These are phyloP conservation scores for Saccharomyces mikatae DNA, from an alignment of 805 yeast genomes.

Conservation along the genomic window DNA sequence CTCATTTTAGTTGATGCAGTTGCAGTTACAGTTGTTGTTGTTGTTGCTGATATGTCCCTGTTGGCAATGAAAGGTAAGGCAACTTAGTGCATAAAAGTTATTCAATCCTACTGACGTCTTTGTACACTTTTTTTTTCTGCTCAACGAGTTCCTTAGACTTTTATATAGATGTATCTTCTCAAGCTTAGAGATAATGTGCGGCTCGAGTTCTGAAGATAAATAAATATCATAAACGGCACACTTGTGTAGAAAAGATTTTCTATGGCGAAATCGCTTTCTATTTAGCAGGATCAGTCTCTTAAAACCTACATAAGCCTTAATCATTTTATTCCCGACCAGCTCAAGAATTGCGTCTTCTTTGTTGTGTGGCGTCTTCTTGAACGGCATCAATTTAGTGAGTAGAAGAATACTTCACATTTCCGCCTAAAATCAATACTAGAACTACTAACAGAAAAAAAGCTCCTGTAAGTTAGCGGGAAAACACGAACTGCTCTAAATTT, in stretches of 20 bases:
- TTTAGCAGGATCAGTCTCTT: background rate
- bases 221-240: background rate
- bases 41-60: background rate
- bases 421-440: background rate
- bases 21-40: no score
- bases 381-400: background rate
- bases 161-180: background rate
- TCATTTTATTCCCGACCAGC: background rate
- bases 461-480: background rate
- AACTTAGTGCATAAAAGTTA: background rate
- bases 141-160: background rate
- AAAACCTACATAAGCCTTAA: background rate
- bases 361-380: background rate
- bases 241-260: background rate
- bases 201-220: background rate
- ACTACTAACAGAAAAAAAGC: background rate
- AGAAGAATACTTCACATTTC: background rate
- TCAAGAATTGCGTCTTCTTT: background rate
- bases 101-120: background rate
- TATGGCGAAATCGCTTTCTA: background rate
- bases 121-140: background rate
- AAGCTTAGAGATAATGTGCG: background rate
- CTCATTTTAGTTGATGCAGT: background rate
- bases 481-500: background rate
- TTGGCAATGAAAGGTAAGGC: background rate